Conservation (phyloP, 2,329 filamentous ascomycete species). For the Fonsecaea monophora region DNA sequence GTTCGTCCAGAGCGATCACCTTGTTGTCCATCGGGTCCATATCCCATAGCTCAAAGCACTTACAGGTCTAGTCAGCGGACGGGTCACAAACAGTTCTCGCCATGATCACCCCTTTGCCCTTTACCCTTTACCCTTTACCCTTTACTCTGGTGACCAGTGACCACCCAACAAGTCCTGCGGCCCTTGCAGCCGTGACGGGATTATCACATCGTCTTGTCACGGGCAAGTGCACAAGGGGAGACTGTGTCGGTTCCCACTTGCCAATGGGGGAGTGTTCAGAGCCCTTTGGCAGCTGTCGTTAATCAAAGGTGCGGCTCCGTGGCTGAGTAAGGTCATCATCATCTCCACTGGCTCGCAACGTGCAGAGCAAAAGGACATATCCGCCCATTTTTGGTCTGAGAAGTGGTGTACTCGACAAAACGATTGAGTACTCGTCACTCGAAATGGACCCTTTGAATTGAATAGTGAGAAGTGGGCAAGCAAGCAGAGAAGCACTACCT, state of each 20-base stretch:
- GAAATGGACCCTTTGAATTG: neutral
- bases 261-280: slow-evolving; percentile 10
- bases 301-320: slow-evolving; percentile 15
- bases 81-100: neutral
- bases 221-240: neutral
- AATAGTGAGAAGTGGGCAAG: too few relatives aligned
- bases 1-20: neutral
- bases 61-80: neutral
- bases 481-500: too few relatives aligned
- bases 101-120: neutral
- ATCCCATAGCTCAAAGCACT: neutral
- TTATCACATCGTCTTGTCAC: slow-evolving; percentile 8
- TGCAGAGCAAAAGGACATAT: slow-evolving; percentile 29
- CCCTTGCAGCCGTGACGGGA: neutral
- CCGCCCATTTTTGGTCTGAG: neutral
- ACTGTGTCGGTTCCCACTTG: neutral
- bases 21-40: slow-evolving; percentile 10
- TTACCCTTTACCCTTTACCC: neutral
- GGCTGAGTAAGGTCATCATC: slow-evolving; percentile 35
- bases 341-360: slow-evolving; percentile 5
- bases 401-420: too few relatives aligned
- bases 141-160: neutral
- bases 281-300: neutral
- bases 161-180: neutral
- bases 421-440: neutral